Conservation (phyloP, 352 stramenopile genomes). For the Phytophthora macrochlamydospora region DNA sequence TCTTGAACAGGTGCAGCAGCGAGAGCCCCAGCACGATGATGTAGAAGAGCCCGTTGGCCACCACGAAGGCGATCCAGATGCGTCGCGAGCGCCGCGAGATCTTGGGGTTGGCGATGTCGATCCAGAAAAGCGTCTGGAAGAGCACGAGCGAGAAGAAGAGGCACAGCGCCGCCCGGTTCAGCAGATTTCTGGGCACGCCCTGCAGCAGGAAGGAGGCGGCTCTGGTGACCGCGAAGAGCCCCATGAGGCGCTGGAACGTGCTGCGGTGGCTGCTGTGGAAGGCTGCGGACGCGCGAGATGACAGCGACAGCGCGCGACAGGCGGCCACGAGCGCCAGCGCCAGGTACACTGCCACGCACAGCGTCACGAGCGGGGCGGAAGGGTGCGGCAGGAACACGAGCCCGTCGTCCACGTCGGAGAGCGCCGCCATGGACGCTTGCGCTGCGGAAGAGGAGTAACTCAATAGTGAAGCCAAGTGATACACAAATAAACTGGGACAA, state of each 20-base stretch:
- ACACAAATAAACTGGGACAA: too few relatives aligned
- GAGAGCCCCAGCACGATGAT: slow-evolving; percentile 62
- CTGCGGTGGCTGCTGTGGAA: slow-evolving; percentile 43
- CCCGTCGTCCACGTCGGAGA: slow-evolving; percentile 25
- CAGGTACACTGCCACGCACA: slow-evolving; percentile 71
- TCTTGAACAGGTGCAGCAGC: slow-evolving; percentile 46
- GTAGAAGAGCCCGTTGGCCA: slow-evolving; percentile 82
- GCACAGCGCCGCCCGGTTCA: slow-evolving; percentile 77
- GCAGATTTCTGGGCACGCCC: slow-evolving; percentile 45
- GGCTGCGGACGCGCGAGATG: slow-evolving; percentile 25
- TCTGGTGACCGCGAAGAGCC: slow-evolving; percentile 63
- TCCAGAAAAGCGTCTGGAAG: slow-evolving; percentile 87
- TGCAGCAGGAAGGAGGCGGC: slow-evolving; percentile 58
- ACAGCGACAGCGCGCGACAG: slow-evolving; percentile 48
- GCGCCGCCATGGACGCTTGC: background rate
- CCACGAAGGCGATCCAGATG: slow-evolving; percentile 77
- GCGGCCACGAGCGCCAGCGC: slow-evolving; percentile 56
- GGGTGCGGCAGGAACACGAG: slow-evolving; percentile 69
- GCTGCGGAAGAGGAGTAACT: background rate
- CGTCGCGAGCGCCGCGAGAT: slow-evolving; percentile 69
- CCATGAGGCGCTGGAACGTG: slow-evolving; percentile 78
- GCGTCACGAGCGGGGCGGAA: slow-evolving; percentile 45
- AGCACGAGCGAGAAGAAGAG: slow-evolving; percentile 88
- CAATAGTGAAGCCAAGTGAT: too few relatives aligned
- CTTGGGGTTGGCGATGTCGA: slow-evolving; percentile 88